Evolutionary conservation across 768 basidiomycete genomes (phyloP), one percentile per base, ranked within the genome.

Genomic region (Mycena pura): DNA sequence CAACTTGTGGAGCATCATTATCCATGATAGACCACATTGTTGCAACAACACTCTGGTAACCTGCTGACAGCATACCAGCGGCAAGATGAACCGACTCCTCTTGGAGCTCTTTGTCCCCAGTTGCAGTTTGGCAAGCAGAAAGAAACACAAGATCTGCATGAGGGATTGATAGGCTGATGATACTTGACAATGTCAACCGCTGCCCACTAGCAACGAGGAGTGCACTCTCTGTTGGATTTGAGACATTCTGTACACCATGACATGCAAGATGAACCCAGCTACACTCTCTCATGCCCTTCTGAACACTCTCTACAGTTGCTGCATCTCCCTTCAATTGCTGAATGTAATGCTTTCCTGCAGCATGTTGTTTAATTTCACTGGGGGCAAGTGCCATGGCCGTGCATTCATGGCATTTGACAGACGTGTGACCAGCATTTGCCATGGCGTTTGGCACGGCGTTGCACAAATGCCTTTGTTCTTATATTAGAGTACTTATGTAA

Each of bases 41-140:
- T n/a, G n/a, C n/a, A n/a, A n/a, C n/a, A n/a, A n/a, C n/a, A n/a
- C n/a, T n/a, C n/a, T n/a, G n/a, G n/a, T n/a, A n/a, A n/a, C n/a
- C n/a, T n/a, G n/a, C n/a, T n/a, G n/a, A n/a, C n/a, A n/a, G n/a
- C n/a, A n/a, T n/a, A n/a, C n/a, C n/a, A n/a, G n/a, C n/a, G n/a
- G n/a, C n/a, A n/a, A n/a, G n/a, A n/a, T 82, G 80, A 9, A 82
- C 61, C 0, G 72, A 49, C 60, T 72, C 67, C 17, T 74, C 68
- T 11, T 71, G 41, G 32, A 70, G 62, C 3, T 64, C 57, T 0
- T 66, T 43, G 28, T 73, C 71, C 1, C 80, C 77, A 36, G 61
- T 72, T 1, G 78, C 79, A 3, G 77, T 82, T 54, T 83, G 73
- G 53, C 82, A 84, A 0, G 82, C 81, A 6, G 81, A 81, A 5